Base-by-base conservation (phyloP, 768 basidiomycete genomes). In the Leucocoprinus birnbaumii region DNA sequence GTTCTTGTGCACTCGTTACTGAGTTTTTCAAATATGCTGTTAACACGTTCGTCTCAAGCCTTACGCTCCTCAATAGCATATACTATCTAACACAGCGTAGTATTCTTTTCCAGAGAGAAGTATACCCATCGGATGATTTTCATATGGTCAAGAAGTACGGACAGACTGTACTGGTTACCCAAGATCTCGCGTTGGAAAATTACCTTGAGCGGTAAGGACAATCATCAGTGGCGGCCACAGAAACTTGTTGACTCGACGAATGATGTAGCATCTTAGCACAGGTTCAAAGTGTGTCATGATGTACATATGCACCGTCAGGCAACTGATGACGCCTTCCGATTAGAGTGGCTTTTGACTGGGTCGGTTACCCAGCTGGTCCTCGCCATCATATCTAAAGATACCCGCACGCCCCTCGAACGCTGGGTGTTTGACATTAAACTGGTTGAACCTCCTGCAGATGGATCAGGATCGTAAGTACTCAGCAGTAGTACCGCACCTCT, bases 21-120 rank as follows among this genome's bases (percentile, higher is more conserved):
- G 97, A 99, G 64, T 98, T 99, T 79, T 98, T 99, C 80, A 98
- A 98, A 75, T 98, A 94, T 71, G 90, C 92, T n/a, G 93, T 94
- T 61, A 97, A 97, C 76, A 94, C 89, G 94, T 94, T 64, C 60
- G 90, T 78, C 18, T 37, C 40, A 31, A 60, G 21, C 7, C 51
- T 16, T 47, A 25, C 19, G 55, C 22, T 48, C 37, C 35, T 24
- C 34, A 44, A 40, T 16, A 38, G 38, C n/a, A 4, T n/a, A 14
- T 16, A 57, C 61, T 61, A 55, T 56, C 43, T 52, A 9, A 40
- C 42, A 42, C 22, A 47, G 42, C 25, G 43, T 66, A 97, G 94
- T 14, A 96, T 98, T 63, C 76, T 99, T 51, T 99, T 96, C 72
- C 95, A 98, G 73, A 82, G 97, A 42, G 94, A 93, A 55, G 90